phyloP scores from a whole-genome alignment of 768 basidiomycete species.

The Rhizopogon sp. region DNA sequence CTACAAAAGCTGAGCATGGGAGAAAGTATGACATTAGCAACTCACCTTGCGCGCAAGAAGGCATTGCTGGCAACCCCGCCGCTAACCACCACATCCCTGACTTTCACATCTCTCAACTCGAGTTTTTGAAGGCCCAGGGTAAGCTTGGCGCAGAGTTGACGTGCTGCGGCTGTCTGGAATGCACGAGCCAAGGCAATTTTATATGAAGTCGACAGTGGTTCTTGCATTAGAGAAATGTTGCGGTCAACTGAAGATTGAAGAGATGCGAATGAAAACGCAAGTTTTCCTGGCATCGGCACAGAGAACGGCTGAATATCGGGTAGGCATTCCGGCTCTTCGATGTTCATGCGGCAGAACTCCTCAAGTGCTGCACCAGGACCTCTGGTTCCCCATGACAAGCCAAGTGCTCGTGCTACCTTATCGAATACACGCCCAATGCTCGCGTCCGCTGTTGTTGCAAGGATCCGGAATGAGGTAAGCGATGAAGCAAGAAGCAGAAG shows the following conservation, averaged over 20 bases:
- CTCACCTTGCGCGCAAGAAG: slow-evolving; percentile 61
- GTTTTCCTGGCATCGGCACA: slow-evolving; percentile 43
- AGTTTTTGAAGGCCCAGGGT: slow-evolving; percentile 27
- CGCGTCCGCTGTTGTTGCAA: slow-evolving; percentile 73
- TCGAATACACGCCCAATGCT: slow-evolving; percentile 81
- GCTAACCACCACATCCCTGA: slow-evolving; percentile 71
- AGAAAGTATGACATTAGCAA: background rate
- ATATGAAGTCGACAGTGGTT: slow-evolving; percentile 17
- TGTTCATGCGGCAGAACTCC: slow-evolving; percentile 44
- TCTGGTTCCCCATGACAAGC: slow-evolving; percentile 53
- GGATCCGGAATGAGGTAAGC: slow-evolving; percentile 50
- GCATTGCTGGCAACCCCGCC: slow-evolving; percentile 92
- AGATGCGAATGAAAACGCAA: slow-evolving; percentile 77
- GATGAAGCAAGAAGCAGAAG: slow-evolving; percentile 74
- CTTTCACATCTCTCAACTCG: slow-evolving; percentile 40
- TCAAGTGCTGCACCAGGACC: slow-evolving; percentile 85
- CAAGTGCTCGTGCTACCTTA: slow-evolving; percentile 70
- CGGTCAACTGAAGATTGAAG: slow-evolving; percentile 70
- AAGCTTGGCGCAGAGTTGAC: slow-evolving; percentile 75
- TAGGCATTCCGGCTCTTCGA: slow-evolving; percentile 14
- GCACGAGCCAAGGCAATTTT: slow-evolving; percentile 51
- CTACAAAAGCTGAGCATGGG: slow-evolving; percentile 18
- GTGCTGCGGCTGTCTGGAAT: slow-evolving; percentile 70
- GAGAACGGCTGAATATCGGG: slow-evolving; percentile 37
- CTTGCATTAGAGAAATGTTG: slow-evolving; percentile 39